Base-by-base conservation (phyloP, 768 basidiomycete genomes). In the Rhizopogon sp. region DNA sequence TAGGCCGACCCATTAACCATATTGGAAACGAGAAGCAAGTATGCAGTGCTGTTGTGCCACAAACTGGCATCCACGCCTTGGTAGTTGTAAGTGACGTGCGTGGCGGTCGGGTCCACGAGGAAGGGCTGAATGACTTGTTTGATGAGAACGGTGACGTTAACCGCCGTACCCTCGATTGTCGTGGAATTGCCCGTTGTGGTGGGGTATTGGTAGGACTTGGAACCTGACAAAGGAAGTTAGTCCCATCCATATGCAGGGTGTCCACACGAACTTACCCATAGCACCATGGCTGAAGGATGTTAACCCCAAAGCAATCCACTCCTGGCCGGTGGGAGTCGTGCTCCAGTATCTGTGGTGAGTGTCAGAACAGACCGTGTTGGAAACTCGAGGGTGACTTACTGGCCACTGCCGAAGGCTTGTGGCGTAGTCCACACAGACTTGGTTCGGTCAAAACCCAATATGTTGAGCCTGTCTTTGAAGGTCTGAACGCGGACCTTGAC, bases 341-440 rank as follows among this genome's bases (percentile, higher is more conserved):
- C 14, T 58, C 68, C 68, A 69, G 55, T 61, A 70, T 39, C 69
- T 69, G 39, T 10, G 0, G n/a, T 6, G 29, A 49, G 22, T 4
- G 2, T 68, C 14, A 59, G 42, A 25, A 3, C 6, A 35, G 6
- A 39, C 2, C 13, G 5, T 2, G 1, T n/a, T 1, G 1, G 10
- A 6, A 9, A 11, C 20, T 5, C 11, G 22, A 0, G 35, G 1
- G 6, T 1, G 3, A 61, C 68, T 55, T 25, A 76, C 72, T 62
- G 62, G 17, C 62, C 67, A 54, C 76, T 77, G n/a, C 87, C 87
- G 62, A 91, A 85, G 0, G 80, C 87, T 66, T 92, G 89, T 6
- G 89, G 87, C 0, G 86, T 86, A 3, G 83, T 80, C 90, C 90
- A 93, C 0, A 90, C 77, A 3, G 83, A 77, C 64, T 87, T 85